These are phyloP conservation scores for Lasiodiplodia citricola DNA, from an alignment of 2,329 filamentous ascomycete genomes.

Conservation along the genomic window DNA sequence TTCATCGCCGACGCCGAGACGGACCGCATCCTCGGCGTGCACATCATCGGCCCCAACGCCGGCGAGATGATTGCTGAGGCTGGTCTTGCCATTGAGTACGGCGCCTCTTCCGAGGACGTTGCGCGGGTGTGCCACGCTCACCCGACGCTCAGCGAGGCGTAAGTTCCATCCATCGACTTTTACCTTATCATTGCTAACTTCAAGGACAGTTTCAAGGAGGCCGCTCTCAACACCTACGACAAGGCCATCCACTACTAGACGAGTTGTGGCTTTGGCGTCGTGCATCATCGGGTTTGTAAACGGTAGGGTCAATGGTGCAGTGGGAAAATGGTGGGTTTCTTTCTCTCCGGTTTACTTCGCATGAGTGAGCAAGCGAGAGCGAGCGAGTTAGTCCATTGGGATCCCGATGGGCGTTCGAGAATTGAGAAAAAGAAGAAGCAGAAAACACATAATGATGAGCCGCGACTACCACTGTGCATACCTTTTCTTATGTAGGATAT, in stretches of 20 bases:
- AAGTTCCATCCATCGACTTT: neutral
- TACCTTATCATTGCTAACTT: neutral
- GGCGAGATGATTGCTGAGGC: constrained; percentile 99
- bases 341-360: neutral
- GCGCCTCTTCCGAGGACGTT: constrained; percentile 79
- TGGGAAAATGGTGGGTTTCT: constrained; percentile 14
- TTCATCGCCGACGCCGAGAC: constrained; percentile 96
- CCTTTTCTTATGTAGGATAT: constrained; percentile 17
- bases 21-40: constrained; percentile 90
- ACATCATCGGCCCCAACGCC: constrained; percentile 94
- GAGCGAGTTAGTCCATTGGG: neutral
- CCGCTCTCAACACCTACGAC: constrained; percentile 94
- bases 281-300: neutral
- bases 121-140: constrained; percentile 91
- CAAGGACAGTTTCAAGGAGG: constrained; percentile 80
- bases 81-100: constrained; percentile 93
- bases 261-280: constrained; percentile 1
- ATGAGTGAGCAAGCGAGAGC: constrained; percentile 14
- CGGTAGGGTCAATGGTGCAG: neutral
- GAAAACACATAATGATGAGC: constrained; percentile 9
- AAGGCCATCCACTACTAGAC: constrained; percentile 90
- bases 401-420: neutral
- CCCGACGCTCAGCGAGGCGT: constrained; percentile 89
- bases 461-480: constrained; percentile 16
- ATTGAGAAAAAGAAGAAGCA: neutral